Evolutionary conservation across 495 filamentous ascomycete species (phyloP).

Genomic region (Amniculicola lignicola): DNA sequence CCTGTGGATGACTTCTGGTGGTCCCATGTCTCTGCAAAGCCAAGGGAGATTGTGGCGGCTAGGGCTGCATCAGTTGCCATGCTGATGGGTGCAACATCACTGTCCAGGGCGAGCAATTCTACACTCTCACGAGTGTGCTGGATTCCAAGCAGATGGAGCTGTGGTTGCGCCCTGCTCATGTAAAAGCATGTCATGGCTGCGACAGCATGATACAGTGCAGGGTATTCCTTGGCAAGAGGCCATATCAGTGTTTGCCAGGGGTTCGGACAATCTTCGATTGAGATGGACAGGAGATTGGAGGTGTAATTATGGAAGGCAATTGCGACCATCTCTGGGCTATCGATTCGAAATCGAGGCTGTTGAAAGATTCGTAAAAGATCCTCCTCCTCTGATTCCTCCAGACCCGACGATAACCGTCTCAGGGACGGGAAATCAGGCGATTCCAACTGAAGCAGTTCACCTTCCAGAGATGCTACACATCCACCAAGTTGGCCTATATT

Average conservation of each 20-base stretch:
- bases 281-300: conserved; percentile 71
- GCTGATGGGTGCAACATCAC: conserved; percentile 60
- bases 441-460: too few relatives aligned
- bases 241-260: conserved; percentile 72
- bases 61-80: too few relatives aligned
- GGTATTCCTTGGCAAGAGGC: conserved; percentile 63
- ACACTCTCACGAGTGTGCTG: conserved; percentile 68
- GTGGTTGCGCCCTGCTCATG: conserved; percentile 55
- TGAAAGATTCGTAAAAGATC: too few relatives aligned
- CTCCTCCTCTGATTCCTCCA: too few relatives aligned
- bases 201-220: conserved; percentile 69
- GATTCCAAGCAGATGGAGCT: conserved; percentile 61
- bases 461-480: too few relatives aligned
- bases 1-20: conserved; percentile 57
- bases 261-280: conserved; percentile 67
- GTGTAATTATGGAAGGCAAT: conserved; percentile 65
- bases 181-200: conserved; percentile 73
- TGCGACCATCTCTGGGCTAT: conserved; percentile 63
- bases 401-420: too few relatives aligned
- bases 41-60: conserved; percentile 69
- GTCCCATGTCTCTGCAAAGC: conserved; percentile 77
- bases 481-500: too few relatives aligned
- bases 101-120: conserved; percentile 51
- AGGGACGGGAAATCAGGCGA: too few relatives aligned
- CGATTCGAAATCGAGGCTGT: conserved; percentile 45